phyloP scores from a whole-genome alignment of 768 basidiomycete species.

The Tricholoma matsutake region DNA sequence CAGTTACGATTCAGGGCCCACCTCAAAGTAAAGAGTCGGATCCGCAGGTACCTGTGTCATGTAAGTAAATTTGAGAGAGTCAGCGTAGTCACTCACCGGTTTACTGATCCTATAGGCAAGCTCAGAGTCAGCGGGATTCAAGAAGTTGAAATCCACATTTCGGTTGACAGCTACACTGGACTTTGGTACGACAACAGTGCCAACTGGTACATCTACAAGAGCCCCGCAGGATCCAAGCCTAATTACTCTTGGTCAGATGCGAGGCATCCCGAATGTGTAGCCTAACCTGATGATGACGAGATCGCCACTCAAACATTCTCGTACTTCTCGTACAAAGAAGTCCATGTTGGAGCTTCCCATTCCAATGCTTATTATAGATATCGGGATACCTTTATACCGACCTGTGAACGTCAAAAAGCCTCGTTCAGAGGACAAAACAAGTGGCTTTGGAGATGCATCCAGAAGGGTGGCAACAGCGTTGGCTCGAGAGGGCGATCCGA shows the following conservation, averaged over 20 bases:
- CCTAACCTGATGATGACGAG: slow-evolving; percentile 48
- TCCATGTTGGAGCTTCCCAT: slow-evolving; percentile 85
- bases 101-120: slow-evolving; percentile 66
- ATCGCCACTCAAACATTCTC: slow-evolving; percentile 69
- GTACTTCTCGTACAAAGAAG: slow-evolving; percentile 79
- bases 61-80: slow-evolving; percentile 10
- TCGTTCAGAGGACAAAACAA: slow-evolving; percentile 66
- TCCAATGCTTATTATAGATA: slow-evolving; percentile 77
- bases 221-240: slow-evolving; percentile 84
- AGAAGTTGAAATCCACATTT: slow-evolving; percentile 78
- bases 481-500: slow-evolving; percentile 71
- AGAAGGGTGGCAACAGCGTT: slow-evolving; percentile 54
- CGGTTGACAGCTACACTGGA: slow-evolving; percentile 65
- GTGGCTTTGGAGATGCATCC: slow-evolving; percentile 56
- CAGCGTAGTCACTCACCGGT: slow-evolving; percentile 41
- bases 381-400: slow-evolving; percentile 54
- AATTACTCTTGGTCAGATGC: slow-evolving; percentile 6
- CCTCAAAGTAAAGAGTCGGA: slow-evolving; percentile 44
- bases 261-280: background rate
- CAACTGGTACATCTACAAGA: slow-evolving; percentile 66
- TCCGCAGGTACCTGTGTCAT: slow-evolving; percentile 57
- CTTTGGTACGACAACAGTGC: slow-evolving; percentile 69
- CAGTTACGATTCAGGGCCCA: slow-evolving; percentile 26
- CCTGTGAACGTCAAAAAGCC: slow-evolving; percentile 77
- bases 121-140: slow-evolving; percentile 40